These are phyloP conservation scores for Vachellia pachyceras DNA, from an alignment of 306 rosid genomes.

Conservation along the genomic window DNA sequence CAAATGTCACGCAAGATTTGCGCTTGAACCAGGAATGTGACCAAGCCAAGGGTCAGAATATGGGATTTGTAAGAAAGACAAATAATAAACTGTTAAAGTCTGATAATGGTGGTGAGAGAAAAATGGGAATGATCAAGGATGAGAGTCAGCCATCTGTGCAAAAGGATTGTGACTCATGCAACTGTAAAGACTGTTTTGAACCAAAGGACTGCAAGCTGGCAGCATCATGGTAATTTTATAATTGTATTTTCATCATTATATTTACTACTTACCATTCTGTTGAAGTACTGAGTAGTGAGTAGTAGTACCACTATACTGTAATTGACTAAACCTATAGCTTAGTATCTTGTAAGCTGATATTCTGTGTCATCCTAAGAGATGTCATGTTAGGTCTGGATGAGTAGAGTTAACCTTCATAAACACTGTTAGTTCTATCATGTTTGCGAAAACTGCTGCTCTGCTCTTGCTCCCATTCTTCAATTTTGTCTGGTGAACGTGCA, in stretches of 20 bases:
- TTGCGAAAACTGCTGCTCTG: not conserved
- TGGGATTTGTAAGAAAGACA: constrained; percentile 46
- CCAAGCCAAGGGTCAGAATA: constrained; percentile 40
- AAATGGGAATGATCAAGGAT: constrained; percentile 40
- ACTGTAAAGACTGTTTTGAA: constrained; percentile 47
- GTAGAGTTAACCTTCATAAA: not conserved
- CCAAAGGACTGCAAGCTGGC: constrained; percentile 53
- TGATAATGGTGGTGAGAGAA: constrained; percentile 43
- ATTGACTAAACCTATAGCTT: constrained; percentile 13
- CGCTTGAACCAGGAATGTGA: constrained; percentile 38
- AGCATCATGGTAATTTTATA: constrained; percentile 57
- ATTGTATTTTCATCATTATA: constrained; percentile 24
- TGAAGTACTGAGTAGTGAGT: not conserved
- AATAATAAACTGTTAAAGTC: constrained; percentile 49
- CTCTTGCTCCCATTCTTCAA: constrained; percentile 3
- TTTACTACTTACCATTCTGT: constrained; percentile 20
- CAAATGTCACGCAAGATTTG: constrained; percentile 42
- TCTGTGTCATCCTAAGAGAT: not conserved
- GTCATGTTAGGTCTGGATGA: not conserved
- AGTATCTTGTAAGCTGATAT: constrained; percentile 22
- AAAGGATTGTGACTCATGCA: constrained; percentile 39
- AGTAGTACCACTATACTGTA: constrained; percentile 11
- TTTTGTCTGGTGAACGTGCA: not conserved
- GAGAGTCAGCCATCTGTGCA: constrained; percentile 45
- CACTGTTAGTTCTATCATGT: constrained; percentile 11